Base-by-base conservation (phyloP, 495 filamentous ascomycete species). In the Cairneyella variabilis region DNA sequence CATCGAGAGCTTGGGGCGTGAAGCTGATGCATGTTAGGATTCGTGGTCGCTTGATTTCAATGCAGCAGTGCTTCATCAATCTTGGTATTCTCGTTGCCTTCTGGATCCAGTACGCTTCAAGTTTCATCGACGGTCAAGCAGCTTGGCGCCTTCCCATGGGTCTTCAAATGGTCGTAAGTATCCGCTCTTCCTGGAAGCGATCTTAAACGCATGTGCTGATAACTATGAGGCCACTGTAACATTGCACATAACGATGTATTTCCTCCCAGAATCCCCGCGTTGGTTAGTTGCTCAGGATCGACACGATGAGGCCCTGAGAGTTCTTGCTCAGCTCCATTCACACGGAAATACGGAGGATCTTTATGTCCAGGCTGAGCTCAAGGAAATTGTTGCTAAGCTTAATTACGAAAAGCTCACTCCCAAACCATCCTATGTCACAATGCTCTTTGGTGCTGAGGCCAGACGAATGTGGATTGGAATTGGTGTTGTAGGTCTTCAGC, bases 21-120 rank as follows among this genome's bases (percentile, higher is more conserved):
- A 18, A 58, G 68, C 20, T 66, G 67, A 12, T 69, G 68, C 51
- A 44, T 66, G 66, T n/a, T n/a, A n/a, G n/a, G n/a, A n/a, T n/a
- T n/a, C 18, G 64, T 67, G 21, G 32, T 67, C 7, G 37, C 8
- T 6, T 40, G 6, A 40, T 18, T 6, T 40, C 37, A 8, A 40
- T 18, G 8, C 37, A 17, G 66, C 18, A 81, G 82, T 58, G 81
- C 86, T 0, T 82, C 76, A 60, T 90, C 90, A 64, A 9, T 17
- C 77, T 88, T 59, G 88, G 88, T 53, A 78, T 90, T 10, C 68
- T 90, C 89, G 85, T 69, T 86, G 91, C 49, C 83, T 90, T 59
- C 88, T 88, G 57, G 83, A 79, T 61, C 73, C 80, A 54, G 88
- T 90, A 66, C 39, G 65, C 58, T 10, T 46, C 66, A 53, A 85